Evolutionary conservation across 2,329 filamentous ascomycete genomes (phyloP).

Genomic region (Chaetomiaceae sp.): DNA sequence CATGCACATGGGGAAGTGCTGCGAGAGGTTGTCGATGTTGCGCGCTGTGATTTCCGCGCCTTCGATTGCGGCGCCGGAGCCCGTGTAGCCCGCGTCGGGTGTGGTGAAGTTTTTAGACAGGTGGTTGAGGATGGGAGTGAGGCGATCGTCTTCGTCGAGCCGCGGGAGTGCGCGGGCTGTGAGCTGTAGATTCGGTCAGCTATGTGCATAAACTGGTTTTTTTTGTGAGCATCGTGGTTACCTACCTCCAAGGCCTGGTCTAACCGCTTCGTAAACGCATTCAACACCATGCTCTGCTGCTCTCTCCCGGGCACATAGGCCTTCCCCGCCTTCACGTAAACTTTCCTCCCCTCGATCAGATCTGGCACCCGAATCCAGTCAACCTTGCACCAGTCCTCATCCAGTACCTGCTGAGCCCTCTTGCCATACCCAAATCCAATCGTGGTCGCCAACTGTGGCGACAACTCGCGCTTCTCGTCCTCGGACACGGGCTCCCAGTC

Average conservation of each 20-base stretch:
- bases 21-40: slow-evolving; percentile 73
- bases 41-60: slow-evolving; percentile 72
- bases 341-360: slow-evolving; percentile 72
- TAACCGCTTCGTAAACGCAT: slow-evolving; percentile 75
- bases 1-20: slow-evolving; percentile 92
- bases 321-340: slow-evolving; percentile 74
- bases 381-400: slow-evolving; percentile 96
- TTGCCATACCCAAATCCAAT: slow-evolving; percentile 35
- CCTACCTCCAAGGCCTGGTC: slow-evolving; percentile 78
- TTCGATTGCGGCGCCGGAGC: slow-evolving; percentile 58
- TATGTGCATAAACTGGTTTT: too few species aligned
- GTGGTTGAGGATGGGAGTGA: slow-evolving; percentile 64
- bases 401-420: slow-evolving; percentile 42
- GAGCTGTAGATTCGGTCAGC: slow-evolving; percentile 47
- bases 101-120: slow-evolving; percentile 95
- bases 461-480: slow-evolving; percentile 66
- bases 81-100: slow-evolving; percentile 76
- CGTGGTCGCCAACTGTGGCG: slow-evolving; percentile 56
- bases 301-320: slow-evolving; percentile 87
- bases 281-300: slow-evolving; percentile 82
- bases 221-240: too few species aligned
- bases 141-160: slow-evolving; percentile 91
- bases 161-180: slow-evolving; percentile 88
- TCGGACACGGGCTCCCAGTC: slow-evolving; percentile 81
- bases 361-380: slow-evolving; percentile 94